These are phyloP conservation scores for Sorghum bicolor DNA, from an alignment of 176 grass and related monocot species.

Conservation along the genomic window DNA sequence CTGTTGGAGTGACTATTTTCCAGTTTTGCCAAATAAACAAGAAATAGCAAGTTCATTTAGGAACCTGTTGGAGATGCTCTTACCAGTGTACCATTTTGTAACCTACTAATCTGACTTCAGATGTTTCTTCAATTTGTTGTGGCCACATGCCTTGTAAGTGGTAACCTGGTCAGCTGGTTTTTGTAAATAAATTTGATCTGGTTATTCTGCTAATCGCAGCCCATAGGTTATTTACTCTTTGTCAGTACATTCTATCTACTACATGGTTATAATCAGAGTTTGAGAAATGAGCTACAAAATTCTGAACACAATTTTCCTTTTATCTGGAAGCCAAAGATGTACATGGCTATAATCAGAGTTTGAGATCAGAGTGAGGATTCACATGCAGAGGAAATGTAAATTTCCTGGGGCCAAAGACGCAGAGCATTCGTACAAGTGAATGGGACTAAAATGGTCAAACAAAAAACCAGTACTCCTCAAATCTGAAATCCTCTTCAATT, in stretches of 20 bases:
- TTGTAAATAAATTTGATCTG: background rate
- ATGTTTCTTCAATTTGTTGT: background rate
- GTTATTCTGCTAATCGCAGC: background rate
- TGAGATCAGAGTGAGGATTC: background rate
- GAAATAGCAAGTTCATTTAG: too few relatives aligned
- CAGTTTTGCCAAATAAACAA: too few relatives aligned
- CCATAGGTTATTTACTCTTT: background rate
- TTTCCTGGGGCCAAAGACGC: slow-evolving; percentile 7
- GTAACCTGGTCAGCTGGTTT: background rate
- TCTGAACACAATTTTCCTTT: background rate
- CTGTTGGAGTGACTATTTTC: too few relatives aligned
- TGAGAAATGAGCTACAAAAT: background rate
- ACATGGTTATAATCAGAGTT: background rate
- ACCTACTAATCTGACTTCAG: background rate
- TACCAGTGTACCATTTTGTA: background rate
- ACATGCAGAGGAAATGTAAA: background rate
- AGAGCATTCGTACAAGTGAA: slow-evolving; percentile 10
- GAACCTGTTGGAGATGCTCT: too few relatives aligned
- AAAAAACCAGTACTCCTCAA: slow-evolving; percentile 12
- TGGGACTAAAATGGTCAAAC: background rate
- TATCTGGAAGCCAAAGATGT: background rate
- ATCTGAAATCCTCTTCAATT: background rate
- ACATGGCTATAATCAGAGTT: background rate
- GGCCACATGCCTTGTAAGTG: background rate
- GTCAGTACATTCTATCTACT: background rate